Evolutionary conservation across 495 filamentous ascomycete genomes (phyloP), one percentile per base, ranked within the genome.

Genomic region (Penicillium crystallinum): DNA sequence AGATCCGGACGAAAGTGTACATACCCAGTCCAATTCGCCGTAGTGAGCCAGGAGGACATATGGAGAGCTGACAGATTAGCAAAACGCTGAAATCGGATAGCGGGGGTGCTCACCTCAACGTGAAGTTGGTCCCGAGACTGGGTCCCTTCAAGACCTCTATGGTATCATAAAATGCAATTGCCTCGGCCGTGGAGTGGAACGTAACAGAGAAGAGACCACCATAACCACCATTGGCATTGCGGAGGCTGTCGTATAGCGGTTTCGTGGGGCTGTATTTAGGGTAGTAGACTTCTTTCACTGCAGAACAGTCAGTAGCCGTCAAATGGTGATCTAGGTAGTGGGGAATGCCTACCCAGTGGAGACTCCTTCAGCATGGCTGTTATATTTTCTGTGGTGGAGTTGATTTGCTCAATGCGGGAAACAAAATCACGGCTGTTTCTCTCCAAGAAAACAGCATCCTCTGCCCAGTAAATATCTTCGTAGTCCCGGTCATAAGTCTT

Each of bases 51-150:
- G 70, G 14, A 98, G 69, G 25, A 92, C 89, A 58, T 95, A 98
- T 8, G 95, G 93, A 31, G 84, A 95, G 61, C 82, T 85, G 49
- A 34, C 33, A 42, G 40, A 6, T 57, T 35, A 49, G 52, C 37
- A 39, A 14, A 25, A 18, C 4, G 9, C 30, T 19, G 25, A 7
- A 8, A 44, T 4, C 1, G 1, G 17, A 9, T 17, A 7, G 15
- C 17, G 18, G 12, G n/a, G 14, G 7, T 45, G 59, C 64, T 59
- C 50, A 81, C 81, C 75, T 84, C 41, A 99, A 73, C 0, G 93
- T 97, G 67, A 99, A 97, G 61, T 98, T 98, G 0, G 95, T 97
- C 0, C 93, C 93, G 19, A 98, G 77, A 63, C 92, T 96, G 0
- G 93, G 93, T 0, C 93, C 93, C 68, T 98, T 98, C 29, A 86